A percentile compares a stretch with the other conserved stretches of the same genome.
phyloP scores from a whole-genome alignment of 306 rosid genomes.

The Purshia tridentata region DNA sequence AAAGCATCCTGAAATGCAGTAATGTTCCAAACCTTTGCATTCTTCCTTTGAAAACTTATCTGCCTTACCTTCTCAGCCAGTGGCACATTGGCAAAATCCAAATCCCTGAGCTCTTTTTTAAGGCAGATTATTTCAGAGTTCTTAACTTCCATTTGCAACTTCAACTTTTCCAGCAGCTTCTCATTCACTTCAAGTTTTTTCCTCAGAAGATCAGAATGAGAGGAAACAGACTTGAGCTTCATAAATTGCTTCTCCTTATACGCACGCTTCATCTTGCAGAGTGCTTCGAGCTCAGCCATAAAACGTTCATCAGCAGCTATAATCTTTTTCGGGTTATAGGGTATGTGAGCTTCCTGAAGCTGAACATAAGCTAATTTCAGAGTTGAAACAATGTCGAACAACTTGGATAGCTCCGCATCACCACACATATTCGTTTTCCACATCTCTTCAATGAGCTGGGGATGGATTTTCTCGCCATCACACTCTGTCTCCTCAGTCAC shows the following conservation, averaged over 20 bases:
- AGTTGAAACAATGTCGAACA: slow-evolving; percentile 59
- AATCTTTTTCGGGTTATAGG: slow-evolving; percentile 66
- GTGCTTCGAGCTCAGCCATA: slow-evolving; percentile 64
- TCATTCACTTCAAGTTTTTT: slow-evolving; percentile 44
- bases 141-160: slow-evolving; percentile 45
- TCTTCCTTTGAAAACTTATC: slow-evolving; percentile 43
- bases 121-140: slow-evolving; percentile 45
- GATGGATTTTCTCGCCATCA: slow-evolving; percentile 44
- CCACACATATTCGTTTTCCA: slow-evolving; percentile 25
- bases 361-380: slow-evolving; percentile 71
- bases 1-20: slow-evolving; percentile 44
- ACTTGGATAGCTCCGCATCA: slow-evolving; percentile 37
- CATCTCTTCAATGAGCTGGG: slow-evolving; percentile 35
- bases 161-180: slow-evolving; percentile 49
- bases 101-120: slow-evolving; percentile 35
- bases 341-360: slow-evolving; percentile 84
- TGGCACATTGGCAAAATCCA: slow-evolving; percentile 41
- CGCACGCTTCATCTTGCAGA: slow-evolving; percentile 59
- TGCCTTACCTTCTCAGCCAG: slow-evolving; percentile 45
- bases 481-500: slow-evolving; percentile 36
- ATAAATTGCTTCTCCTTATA: slow-evolving; percentile 39
- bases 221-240: slow-evolving; percentile 28
- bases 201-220: slow-evolving; percentile 31
- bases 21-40: slow-evolving; percentile 34
- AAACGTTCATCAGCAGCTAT: slow-evolving; percentile 64